Evolutionary conservation across 208 protist genomes (phyloP).

Genomic region (Angomonas deanei): DNA sequence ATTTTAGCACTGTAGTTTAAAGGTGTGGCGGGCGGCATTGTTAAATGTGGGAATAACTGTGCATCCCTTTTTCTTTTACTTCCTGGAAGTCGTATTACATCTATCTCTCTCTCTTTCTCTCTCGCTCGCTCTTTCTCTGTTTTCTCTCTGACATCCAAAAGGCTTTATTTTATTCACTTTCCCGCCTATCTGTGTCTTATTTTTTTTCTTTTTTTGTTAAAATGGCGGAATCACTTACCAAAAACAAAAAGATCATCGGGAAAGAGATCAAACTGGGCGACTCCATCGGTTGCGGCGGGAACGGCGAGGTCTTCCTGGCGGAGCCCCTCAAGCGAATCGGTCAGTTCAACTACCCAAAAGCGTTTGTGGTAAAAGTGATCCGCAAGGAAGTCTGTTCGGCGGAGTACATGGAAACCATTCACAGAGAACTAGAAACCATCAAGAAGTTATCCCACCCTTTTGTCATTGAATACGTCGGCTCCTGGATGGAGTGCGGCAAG

Average conservation of each 20-base stretch:
- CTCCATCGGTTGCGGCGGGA: slow-evolving; percentile 46
- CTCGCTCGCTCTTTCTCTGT: too few species aligned
- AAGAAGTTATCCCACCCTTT: slow-evolving; percentile 55
- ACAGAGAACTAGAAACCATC: slow-evolving; percentile 50
- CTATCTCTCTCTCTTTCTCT: too few species aligned
- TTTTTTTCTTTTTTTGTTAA: neutral
- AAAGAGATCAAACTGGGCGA: slow-evolving; percentile 47
- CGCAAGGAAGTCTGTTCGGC: slow-evolving; percentile 30
- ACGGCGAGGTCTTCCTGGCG: slow-evolving; percentile 51
- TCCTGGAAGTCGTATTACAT: too few species aligned
- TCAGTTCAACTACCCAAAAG: slow-evolving; percentile 32
- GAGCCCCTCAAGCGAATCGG: slow-evolving; percentile 6
- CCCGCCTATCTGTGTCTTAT: neutral
- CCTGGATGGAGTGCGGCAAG: slow-evolving; percentile 52
- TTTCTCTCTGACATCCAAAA: too few species aligned
- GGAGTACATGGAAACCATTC: slow-evolving; percentile 21
- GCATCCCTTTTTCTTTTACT: too few species aligned
- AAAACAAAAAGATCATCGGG: slow-evolving; percentile 36
- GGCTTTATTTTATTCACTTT: neutral
- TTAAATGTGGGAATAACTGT: too few species aligned
- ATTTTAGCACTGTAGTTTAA: too few species aligned
- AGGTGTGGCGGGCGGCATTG: too few species aligned
- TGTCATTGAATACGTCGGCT: slow-evolving; percentile 74
- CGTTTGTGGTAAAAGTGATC: slow-evolving; percentile 77
- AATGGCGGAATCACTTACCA: slow-evolving; percentile 7